A percentile compares a stretch with the other conserved stretches of the same genome.
Conservation (phyloP, 2,329 filamentous ascomycete genomes). For the Alternaria arbusti region DNA sequence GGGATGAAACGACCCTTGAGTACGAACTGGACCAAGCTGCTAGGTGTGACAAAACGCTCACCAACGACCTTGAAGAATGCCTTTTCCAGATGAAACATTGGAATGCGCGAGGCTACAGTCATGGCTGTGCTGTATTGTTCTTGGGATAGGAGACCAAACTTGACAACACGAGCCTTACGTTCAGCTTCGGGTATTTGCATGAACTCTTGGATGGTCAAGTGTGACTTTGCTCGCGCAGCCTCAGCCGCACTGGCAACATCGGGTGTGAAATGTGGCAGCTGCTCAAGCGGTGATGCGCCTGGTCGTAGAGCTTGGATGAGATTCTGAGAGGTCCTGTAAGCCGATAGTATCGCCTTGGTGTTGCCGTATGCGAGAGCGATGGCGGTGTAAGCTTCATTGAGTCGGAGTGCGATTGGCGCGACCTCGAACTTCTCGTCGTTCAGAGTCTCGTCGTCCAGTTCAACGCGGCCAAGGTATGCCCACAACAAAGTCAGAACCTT, state of each 20-base stretch:
- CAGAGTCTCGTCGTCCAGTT: conserved; percentile 77
- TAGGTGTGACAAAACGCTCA: conserved; percentile 90
- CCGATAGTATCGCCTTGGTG: conserved; percentile 79
- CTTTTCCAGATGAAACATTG: conserved; percentile 82
- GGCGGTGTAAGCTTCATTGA: conserved; percentile 85
- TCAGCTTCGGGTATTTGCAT: conserved; percentile 82
- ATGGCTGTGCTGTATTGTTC: conserved; percentile 79
- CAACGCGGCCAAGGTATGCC: conserved; percentile 90
- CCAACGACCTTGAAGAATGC: conserved; percentile 99
- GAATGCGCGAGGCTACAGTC: conserved; percentile 80
- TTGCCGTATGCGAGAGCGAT: conserved; percentile 89
- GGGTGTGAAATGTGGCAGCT: conserved; percentile 85
- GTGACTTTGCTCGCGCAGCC: conserved; percentile 66
- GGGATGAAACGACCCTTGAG: conserved; percentile 95
- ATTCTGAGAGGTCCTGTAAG: conserved; percentile 82
- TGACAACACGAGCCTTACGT: conserved; percentile 74
- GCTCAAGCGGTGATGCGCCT: conserved; percentile 82
- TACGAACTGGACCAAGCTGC: conserved; percentile 90
- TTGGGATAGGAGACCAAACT: conserved; percentile 73
- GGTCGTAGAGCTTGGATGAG: conserved; percentile 90
- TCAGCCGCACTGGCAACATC: conserved; percentile 69
- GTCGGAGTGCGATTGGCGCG: conserved; percentile 80
- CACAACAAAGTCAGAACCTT: conserved; percentile 91
- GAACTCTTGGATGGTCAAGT: conserved; percentile 82
- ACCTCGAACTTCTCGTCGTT: conserved; percentile 88